Conservation (phyloP, 495 filamentous ascomycete species). For the Xylaria cubensis region DNA sequence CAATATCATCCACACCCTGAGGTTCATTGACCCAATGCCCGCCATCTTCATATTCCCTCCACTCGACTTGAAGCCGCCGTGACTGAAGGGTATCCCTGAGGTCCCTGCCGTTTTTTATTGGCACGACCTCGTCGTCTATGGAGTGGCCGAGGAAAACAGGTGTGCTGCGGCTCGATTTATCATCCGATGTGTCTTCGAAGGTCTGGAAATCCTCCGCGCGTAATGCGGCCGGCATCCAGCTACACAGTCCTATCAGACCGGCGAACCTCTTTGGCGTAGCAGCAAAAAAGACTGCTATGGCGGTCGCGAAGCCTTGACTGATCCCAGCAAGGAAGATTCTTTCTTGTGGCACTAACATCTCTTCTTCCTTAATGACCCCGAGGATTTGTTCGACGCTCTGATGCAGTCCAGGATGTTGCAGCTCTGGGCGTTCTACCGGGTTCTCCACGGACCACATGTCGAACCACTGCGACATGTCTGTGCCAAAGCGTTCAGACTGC, state of each 20-base stretch:
- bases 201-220: conserved; percentile 24
- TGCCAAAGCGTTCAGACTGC: conserved; percentile 46
- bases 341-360: conserved; percentile 34
- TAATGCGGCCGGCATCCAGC: conserved; percentile 55
- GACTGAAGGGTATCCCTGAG: conserved; percentile 48
- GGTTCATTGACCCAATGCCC: conserved; percentile 65
- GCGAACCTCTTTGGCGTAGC: conserved; percentile 34
- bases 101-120: conserved; percentile 51
- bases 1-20: conserved; percentile 59
- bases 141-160: conserved; percentile 64
- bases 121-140: conserved; percentile 57
- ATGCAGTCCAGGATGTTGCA: conserved; percentile 41
- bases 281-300: conserved; percentile 50
- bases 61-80: conserved; percentile 49
- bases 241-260: conserved; percentile 62
- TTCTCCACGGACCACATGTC: conserved; percentile 48
- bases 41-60: conserved; percentile 58
- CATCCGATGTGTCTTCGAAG: conserved; percentile 2
- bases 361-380: conserved; percentile 39
- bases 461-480: conserved; percentile 51
- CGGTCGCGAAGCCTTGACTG: conserved; percentile 52
- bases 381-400: conserved; percentile 36
- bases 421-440: conserved; percentile 41
- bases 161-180: conserved; percentile 29
- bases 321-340: conserved; percentile 46